phyloP scores from a whole-genome alignment of 1,139 yeast species.

The Taiozyma sp. region DNA sequence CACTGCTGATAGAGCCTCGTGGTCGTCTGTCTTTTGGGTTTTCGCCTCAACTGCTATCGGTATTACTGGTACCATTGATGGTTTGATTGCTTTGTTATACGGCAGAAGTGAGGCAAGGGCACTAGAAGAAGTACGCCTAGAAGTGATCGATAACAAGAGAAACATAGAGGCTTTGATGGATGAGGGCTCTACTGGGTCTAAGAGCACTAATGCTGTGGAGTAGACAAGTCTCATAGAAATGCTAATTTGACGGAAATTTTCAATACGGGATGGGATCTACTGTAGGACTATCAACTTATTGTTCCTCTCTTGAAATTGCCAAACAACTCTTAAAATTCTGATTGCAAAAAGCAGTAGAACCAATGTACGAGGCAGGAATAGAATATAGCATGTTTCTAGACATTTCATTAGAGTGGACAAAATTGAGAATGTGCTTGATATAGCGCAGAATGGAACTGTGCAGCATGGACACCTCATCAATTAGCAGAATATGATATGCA shows the following conservation, averaged over 20 bases:
- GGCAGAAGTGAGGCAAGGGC: conserved; percentile 79
- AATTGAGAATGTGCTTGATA: too few species aligned
- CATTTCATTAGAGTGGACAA: too few species aligned
- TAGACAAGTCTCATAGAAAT: neutral
- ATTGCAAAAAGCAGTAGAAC: too few species aligned
- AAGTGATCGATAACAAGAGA: conserved; percentile 45
- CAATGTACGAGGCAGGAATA: too few species aligned
- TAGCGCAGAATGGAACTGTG: too few species aligned
- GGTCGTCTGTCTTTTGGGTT: conserved; percentile 57
- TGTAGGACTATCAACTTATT: too few species aligned
- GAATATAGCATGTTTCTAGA: too few species aligned
- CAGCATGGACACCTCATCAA: too few species aligned
- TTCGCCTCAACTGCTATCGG: conserved; percentile 47
- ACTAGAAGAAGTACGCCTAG: conserved; percentile 60
- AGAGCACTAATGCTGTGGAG: neutral
- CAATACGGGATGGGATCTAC: too few species aligned
- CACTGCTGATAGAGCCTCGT: conserved; percentile 49
- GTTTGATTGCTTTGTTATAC: conserved; percentile 73
- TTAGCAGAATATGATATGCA: too few species aligned
- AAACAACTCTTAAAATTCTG: too few species aligned
- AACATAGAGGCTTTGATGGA: neutral
- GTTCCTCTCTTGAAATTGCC: too few species aligned
- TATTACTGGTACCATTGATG: conserved; percentile 68
- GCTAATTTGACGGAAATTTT: neutral
- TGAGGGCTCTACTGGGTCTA: neutral